These are phyloP conservation scores for Cicer judaicum DNA, from an alignment of 306 rosid species.

Conservation along the genomic window DNA sequence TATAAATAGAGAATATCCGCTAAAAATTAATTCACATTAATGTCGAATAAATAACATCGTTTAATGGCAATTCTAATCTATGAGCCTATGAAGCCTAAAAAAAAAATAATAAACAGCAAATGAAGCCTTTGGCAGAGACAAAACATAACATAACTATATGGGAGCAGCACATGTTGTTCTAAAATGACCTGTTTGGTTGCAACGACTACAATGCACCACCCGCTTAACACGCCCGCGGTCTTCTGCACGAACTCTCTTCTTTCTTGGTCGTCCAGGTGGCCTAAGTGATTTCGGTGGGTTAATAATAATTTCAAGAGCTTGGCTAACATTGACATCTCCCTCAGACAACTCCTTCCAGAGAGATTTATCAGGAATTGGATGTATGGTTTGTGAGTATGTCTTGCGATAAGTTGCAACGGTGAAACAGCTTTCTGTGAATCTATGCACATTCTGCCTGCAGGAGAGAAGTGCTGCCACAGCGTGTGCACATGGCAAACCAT, in stretches of 20 bases:
- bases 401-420: slow-evolving; percentile 85
- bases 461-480: slow-evolving; percentile 93
- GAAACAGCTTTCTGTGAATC: slow-evolving; percentile 86
- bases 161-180: slow-evolving; percentile 96
- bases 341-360: slow-evolving; percentile 78
- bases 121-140: slow-evolving; percentile 41
- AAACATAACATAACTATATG: slow-evolving; percentile 47
- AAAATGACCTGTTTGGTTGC: slow-evolving; percentile 91
- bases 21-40: slow-evolving; percentile 49
- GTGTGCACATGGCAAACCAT: slow-evolving; percentile 90
- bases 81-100: slow-evolving; percentile 45
- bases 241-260: slow-evolving; percentile 84
- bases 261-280: slow-evolving; percentile 84
- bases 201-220: slow-evolving; percentile 92
- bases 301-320: slow-evolving; percentile 55
- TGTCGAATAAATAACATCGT: slow-evolving; percentile 45
- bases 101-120: slow-evolving; percentile 36
- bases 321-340: slow-evolving; percentile 53
- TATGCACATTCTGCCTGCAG: slow-evolving; percentile 85
- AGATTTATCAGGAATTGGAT: slow-evolving; percentile 88
- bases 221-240: slow-evolving; percentile 86
- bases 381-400: slow-evolving; percentile 87
- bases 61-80: slow-evolving; percentile 54
- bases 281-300: slow-evolving; percentile 86
- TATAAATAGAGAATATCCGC: slow-evolving; percentile 47